A percentile compares a stretch with the other conserved stretches of the same genome.
These are phyloP conservation scores for Clonostachys chloroleuca DNA, from an alignment of 2,329 filamentous ascomycete species.

Conservation along the genomic window DNA sequence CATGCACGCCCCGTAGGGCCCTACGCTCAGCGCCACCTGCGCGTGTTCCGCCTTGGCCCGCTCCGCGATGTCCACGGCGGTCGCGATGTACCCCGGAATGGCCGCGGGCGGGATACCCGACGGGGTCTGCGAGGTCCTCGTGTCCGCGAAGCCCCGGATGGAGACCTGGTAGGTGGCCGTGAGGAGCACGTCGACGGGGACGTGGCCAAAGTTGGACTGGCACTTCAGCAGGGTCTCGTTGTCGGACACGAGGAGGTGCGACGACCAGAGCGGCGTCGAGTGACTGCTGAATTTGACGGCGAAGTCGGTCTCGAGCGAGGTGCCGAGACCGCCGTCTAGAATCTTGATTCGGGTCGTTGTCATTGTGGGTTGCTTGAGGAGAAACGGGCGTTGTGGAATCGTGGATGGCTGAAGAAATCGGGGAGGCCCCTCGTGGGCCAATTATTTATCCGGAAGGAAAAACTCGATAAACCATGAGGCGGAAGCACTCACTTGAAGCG, in stretches of 20 bases:
- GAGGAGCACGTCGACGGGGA: slow-evolving; percentile 58
- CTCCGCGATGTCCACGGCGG: slow-evolving; percentile 36
- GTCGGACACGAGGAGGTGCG: slow-evolving; percentile 55
- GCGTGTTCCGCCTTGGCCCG: not conserved
- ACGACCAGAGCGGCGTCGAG: slow-evolving; percentile 60
- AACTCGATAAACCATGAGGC: too few species aligned
- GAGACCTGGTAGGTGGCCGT: slow-evolving; percentile 67
- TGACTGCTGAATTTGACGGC: slow-evolving; percentile 41
- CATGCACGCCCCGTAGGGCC: slow-evolving; percentile 66
- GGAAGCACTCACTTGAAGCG: too few species aligned
- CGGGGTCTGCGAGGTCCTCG: slow-evolving; percentile 33
- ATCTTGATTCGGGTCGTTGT: slow-evolving; percentile 33
- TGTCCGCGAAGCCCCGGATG: slow-evolving; percentile 48
- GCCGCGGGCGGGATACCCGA: slow-evolving; percentile 32
- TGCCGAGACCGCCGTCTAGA: slow-evolving; percentile 65
- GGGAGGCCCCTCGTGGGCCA: too few species aligned
- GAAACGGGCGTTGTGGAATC: too few species aligned
- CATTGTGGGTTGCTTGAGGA: slow-evolving; percentile 4
- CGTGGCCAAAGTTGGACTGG: slow-evolving; percentile 49
- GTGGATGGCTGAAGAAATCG: too few species aligned
- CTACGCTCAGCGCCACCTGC: slow-evolving; percentile 53
- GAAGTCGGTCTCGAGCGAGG: slow-evolving; percentile 57
- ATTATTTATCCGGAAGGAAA: too few species aligned
- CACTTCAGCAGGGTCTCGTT: slow-evolving; percentile 45
- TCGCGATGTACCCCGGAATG: slow-evolving; percentile 34